Conservation (phyloP, 2,329 filamentous ascomycete genomes). For the Chrysoporthe deuterocubensis region DNA sequence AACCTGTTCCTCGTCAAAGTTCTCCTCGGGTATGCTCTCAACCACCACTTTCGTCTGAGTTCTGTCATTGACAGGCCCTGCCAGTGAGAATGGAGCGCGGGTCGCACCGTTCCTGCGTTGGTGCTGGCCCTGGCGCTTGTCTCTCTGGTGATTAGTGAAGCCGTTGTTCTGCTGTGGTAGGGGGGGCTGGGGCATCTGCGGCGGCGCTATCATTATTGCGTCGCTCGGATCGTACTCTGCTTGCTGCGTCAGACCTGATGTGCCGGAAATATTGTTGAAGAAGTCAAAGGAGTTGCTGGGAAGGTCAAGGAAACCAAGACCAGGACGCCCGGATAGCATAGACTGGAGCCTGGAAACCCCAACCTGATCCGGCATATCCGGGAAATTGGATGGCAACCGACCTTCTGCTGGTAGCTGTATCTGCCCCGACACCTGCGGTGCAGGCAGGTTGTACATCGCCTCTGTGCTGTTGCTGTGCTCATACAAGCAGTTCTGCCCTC, state of each 20-base stretch:
- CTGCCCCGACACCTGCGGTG: conserved; percentile 30
- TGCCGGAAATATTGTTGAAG: not conserved
- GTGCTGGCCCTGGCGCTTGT: conserved; percentile 42
- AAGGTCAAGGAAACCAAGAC: not conserved
- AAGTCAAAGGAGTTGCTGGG: not conserved
- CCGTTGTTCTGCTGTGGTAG: conserved; percentile 29
- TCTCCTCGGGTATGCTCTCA: conserved; percentile 76
- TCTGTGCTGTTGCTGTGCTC: conserved; percentile 68
- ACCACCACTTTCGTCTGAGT: conserved; percentile 73
- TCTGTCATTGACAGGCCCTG: conserved; percentile 65
- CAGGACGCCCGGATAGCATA: not conserved
- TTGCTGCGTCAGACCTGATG: conserved; percentile 13
- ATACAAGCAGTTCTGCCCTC: conserved; percentile 69
- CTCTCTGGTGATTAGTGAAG: conserved; percentile 36
- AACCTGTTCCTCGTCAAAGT: conserved; percentile 67
- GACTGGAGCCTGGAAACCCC: not conserved
- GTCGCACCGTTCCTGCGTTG: conserved; percentile 38
- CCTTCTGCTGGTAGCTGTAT: conserved; percentile 40
- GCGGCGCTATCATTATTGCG: conserved; percentile 28
- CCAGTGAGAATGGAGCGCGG: conserved; percentile 65
- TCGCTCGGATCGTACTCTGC: conserved; percentile 56
- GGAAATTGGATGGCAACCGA: conserved; percentile 28
- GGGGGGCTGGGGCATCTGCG: conserved; percentile 22
- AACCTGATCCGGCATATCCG: not conserved
- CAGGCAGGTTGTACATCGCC: conserved; percentile 38